A percentile compares a stretch with the other conserved stretches of the same genome.
Evolutionary conservation across 202 grass and related monocot genomes (phyloP).

Genomic region (Hordeum pubiflorum): DNA sequence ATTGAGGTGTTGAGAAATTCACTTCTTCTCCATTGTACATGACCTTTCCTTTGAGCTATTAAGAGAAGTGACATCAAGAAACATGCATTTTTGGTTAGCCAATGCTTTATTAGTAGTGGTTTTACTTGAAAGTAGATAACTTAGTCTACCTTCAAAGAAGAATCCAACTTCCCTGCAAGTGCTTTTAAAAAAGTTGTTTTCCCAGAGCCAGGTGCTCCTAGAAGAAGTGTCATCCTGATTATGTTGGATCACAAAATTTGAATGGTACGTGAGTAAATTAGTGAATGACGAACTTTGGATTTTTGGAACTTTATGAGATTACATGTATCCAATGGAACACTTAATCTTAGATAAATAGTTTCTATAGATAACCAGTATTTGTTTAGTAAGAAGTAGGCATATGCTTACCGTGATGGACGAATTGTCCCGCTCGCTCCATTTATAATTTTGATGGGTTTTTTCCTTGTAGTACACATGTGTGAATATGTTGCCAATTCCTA

Average conservation of each 20-base stretch:
- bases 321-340: not conserved
- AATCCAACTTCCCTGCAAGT: constrained; percentile 46
- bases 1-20: constrained; percentile 38
- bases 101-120: not conserved
- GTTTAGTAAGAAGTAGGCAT: not conserved
- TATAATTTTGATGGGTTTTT: constrained; percentile 42
- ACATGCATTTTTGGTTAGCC: not conserved
- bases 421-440: constrained; percentile 45
- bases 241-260: not conserved
- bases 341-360: not conserved
- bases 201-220: constrained; percentile 64
- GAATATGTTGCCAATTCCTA: constrained; percentile 46
- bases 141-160: constrained; percentile 45
- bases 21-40: constrained; percentile 73
- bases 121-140: not conserved
- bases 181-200: constrained; percentile 60
- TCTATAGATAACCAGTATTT: not conserved
- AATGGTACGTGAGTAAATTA: not conserved
- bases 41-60: constrained; percentile 62
- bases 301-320: not conserved
- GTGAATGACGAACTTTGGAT: not conserved
- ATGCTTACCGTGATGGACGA: constrained; percentile 46
- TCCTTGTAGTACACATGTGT: constrained; percentile 38
- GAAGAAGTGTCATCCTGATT: constrained; percentile 60
- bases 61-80: not conserved